Evolutionary conservation across 805 yeast genomes (phyloP), one percentile per base, ranked within the genome.

Genomic region (Starmerella asiatica): DNA sequence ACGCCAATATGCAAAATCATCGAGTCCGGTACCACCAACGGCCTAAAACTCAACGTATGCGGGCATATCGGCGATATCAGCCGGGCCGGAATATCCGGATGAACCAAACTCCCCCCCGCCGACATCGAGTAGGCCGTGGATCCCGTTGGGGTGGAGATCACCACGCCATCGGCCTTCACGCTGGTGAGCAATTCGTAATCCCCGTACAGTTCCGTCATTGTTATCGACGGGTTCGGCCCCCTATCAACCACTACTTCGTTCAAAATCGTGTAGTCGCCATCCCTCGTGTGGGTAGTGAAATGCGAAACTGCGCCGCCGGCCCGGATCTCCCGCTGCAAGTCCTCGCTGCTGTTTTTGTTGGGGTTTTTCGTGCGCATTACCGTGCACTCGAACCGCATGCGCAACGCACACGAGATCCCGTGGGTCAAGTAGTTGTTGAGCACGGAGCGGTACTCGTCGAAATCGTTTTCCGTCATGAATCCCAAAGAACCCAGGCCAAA

Each of bases 11-110:
- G 78, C 43, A 88, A 62, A 20, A 71, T 67, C 86, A 86, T 83
- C n/a, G 91, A 80, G 58, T 88, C 97, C 0, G 97, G 97, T 21
- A 88, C 65, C 42, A 88, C 67, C 39, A 88, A 79, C 3, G 97
- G 97, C 49, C 97, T 68, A 63, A 88, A 88, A 6, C 94, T 81
- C 34, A 88, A 67, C 0, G 96, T 84, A 56, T 88, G 97, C 1
- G 97, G 96, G 56, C 97, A 88, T 43, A 88, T 85, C 0, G 97
- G 97, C 0, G 97, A 85, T 5, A 88, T 85, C 40, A 85, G 76
- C 23, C 86, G 81, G 8, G 94, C 94, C 45, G 85, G 79, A 14
- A 88, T 93, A 24, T 83, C 85, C 0, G 97, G 96, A 53, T 86
- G 95, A 4, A 88, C 94, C 36, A 88, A 68, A 0, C 94, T 79